Percentiles rank a stretch among this genome's conserved stretches.
These are phyloP conservation scores for Choanephora cucurbitarum DNA, from an alignment of 371 early-diverging fungal species.

Conservation along the genomic window DNA sequence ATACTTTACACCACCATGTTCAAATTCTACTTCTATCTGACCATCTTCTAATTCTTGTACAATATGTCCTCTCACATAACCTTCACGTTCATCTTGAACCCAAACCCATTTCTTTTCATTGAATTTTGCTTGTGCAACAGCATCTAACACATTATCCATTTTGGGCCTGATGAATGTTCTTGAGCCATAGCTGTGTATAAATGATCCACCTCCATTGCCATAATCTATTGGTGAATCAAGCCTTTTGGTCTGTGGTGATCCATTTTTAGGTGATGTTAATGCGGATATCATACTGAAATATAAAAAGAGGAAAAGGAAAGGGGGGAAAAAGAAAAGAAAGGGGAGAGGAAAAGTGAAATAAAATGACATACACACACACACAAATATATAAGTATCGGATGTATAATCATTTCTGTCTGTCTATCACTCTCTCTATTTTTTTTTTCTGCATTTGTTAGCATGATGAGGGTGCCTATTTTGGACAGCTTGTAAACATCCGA, in stretches of 20 bases:
- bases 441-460: too few species aligned
- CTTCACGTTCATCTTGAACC: constrained; percentile 90
- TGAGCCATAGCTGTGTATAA: constrained; percentile 52
- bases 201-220: constrained; percentile 39
- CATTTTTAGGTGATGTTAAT: constrained; percentile 7
- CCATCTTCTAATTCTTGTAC: constrained; percentile 64
- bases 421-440: too few species aligned
- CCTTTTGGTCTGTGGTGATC: background rate
- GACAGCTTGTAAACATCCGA: constrained; percentile 21
- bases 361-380: too few species aligned
- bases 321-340: constrained; percentile 8
- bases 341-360: too few species aligned
- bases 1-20: constrained; percentile 53
- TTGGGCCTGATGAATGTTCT: constrained; percentile 42
- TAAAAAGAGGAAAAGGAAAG: constrained; percentile 1
- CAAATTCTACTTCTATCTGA: constrained; percentile 66
- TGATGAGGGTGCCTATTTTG: constrained; percentile 9
- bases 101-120: constrained; percentile 95
- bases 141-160: constrained; percentile 58
- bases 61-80: constrained; percentile 87
- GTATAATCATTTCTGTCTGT: too few species aligned
- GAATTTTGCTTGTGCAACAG: constrained; percentile 76
- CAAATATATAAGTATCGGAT: background rate
- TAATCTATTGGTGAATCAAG: constrained; percentile 2
- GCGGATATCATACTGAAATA: constrained; percentile 8